Evolutionary conservation across 2,329 filamentous ascomycete genomes (phyloP).

Genomic region (Colletotrichum abscissum): DNA sequence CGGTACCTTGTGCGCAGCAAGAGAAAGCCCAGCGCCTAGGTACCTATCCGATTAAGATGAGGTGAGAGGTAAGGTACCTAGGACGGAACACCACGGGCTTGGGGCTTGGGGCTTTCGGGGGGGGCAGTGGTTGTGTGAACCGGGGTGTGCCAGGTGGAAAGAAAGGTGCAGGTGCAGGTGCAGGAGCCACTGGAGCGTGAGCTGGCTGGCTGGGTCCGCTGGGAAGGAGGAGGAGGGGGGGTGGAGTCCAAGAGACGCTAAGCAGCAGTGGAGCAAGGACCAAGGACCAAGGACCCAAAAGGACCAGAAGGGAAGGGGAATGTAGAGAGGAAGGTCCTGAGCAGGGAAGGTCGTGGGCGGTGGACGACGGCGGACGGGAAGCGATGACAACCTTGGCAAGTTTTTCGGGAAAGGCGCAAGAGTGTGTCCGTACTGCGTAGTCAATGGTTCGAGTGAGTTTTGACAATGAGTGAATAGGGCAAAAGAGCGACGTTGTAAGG

Average conservation of each 20-base stretch:
- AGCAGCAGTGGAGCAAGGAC: conserved; percentile 12
- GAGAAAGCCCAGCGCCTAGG: not conserved
- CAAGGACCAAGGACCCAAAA: conserved; percentile 16
- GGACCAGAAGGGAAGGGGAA: conserved; percentile 7
- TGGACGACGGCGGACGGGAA: conserved; percentile 1
- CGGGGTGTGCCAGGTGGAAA: conserved; percentile 19
- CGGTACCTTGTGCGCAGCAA: conserved; percentile 1
- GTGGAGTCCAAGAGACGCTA: conserved; percentile 21
- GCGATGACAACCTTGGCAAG: conserved; percentile 13
- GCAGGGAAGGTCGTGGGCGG: no score
- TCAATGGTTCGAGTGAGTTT: not conserved
- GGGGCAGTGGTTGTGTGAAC: conserved; percentile 13
- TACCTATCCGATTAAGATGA: no score
- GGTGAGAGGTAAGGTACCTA: not conserved
- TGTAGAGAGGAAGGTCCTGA: not conserved
- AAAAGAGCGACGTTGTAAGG: not conserved
- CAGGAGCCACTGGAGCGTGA: conserved; percentile 1
- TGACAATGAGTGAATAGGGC: conserved; percentile 8
- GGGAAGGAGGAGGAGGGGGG: conserved; percentile 4
- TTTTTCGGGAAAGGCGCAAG: not conserved
- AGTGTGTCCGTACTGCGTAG: not conserved
- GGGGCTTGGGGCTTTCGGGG: not conserved
- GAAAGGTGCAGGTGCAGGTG: conserved; percentile 8
- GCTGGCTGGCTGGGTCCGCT: no score
- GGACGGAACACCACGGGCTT: conserved; percentile 2